Evolutionary conservation across 2,329 filamentous ascomycete genomes (phyloP).

Genomic region (Botrytis paeoniae): DNA sequence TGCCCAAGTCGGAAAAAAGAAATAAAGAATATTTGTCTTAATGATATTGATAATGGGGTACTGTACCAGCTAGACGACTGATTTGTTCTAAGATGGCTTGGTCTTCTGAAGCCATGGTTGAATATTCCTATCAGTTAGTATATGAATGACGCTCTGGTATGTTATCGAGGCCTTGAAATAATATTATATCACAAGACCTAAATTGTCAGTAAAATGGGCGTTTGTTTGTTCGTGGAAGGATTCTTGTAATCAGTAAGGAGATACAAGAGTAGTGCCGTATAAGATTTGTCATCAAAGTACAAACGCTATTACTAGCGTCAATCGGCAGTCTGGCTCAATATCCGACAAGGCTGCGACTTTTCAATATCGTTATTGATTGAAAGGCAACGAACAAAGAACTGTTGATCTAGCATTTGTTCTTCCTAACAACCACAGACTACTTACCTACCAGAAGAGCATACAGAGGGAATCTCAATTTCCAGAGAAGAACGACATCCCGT

Average conservation of each 20-base stretch:
- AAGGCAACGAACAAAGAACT: not conserved
- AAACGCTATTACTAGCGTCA: not conserved
- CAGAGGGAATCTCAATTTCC: not conserved
- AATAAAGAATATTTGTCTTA: slow-evolving; percentile 47
- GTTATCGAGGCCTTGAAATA: not conserved
- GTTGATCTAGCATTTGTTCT: slow-evolving; percentile 5
- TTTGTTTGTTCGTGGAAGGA: not conserved
- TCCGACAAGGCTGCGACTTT: slow-evolving; percentile 17
- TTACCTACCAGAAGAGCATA: not conserved
- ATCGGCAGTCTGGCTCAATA: not conserved
- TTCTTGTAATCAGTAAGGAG: not conserved
- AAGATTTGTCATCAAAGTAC: slow-evolving; percentile 8
- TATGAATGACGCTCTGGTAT: not conserved
- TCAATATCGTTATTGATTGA: not conserved
- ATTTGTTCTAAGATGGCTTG: slow-evolving; percentile 54
- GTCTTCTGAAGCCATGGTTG: slow-evolving; percentile 50
- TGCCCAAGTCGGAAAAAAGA: slow-evolving; percentile 12
- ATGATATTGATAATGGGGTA: slow-evolving; percentile 37
- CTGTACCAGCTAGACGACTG: slow-evolving; percentile 54
- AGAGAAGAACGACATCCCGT: not conserved
- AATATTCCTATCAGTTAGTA: slow-evolving; percentile 30
- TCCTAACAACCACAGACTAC: not conserved
- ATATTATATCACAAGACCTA: not conserved
- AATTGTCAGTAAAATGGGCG: not conserved
- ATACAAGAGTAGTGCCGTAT: not conserved